These are phyloP conservation scores for Xeromyces bisporus DNA, from an alignment of 495 filamentous ascomycete species.

Conservation along the genomic window DNA sequence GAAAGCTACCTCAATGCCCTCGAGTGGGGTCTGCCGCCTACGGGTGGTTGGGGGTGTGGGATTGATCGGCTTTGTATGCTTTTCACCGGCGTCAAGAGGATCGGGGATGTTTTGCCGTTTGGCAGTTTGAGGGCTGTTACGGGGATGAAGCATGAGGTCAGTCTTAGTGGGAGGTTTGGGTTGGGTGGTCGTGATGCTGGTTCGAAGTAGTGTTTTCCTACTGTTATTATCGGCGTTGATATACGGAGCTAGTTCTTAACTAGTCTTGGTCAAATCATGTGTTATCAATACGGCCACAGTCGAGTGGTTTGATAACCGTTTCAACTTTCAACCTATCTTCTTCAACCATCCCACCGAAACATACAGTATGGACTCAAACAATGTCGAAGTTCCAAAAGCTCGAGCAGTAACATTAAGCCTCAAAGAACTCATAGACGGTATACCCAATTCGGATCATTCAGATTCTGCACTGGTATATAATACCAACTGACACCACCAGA, in stretches of 20 bases:
- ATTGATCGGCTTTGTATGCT: constrained; percentile 84
- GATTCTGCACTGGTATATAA: not conserved
- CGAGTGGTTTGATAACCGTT: too few species aligned
- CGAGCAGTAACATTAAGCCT: constrained; percentile 39
- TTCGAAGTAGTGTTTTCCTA: not conserved
- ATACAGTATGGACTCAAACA: too few species aligned
- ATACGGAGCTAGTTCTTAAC: too few species aligned
- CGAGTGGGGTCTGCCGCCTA: constrained; percentile 78
- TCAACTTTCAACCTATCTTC: too few species aligned
- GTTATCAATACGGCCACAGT: too few species aligned
- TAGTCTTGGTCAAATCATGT: too few species aligned
- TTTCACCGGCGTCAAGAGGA: constrained; percentile 55
- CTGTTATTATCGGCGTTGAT: too few species aligned
- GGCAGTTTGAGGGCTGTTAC: constrained; percentile 50
- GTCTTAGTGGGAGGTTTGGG: not conserved
- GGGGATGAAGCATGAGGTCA: constrained; percentile 4
- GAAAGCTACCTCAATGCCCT: constrained; percentile 70
- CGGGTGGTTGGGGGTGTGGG: constrained; percentile 91
- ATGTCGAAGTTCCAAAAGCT: too few species aligned
- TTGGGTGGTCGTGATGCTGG: not conserved
- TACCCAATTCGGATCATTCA: not conserved
- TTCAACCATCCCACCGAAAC: too few species aligned
- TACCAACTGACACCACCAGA: constrained; percentile 25
- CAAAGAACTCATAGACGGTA: constrained; percentile 28
- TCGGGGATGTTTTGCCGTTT: constrained; percentile 73